Conservation (phyloP, 148 eudicot genomes). For the Agrostemma githago region DNA sequence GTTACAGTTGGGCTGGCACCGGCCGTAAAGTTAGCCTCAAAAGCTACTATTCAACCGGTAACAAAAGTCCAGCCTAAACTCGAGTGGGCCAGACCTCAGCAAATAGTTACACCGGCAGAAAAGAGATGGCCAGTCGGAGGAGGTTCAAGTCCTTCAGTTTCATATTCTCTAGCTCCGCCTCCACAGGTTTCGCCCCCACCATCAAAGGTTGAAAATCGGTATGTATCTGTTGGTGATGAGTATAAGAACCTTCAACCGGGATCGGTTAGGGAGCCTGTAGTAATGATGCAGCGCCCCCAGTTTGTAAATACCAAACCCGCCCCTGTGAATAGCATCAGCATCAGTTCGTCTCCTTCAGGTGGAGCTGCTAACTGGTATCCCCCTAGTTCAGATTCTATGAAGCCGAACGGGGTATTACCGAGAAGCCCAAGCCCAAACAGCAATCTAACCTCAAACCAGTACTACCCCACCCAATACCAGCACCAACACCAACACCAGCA, state of each 20-base stretch:
- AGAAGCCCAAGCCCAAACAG: slow-evolving; percentile 50
- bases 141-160: slow-evolving; percentile 49
- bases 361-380: slow-evolving; percentile 57
- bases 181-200: slow-evolving; percentile 58
- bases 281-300: slow-evolving; percentile 82
- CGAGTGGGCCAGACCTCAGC: slow-evolving; percentile 72
- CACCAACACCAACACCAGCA: slow-evolving; percentile 26
- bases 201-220: slow-evolving; percentile 51
- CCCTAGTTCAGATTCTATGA: slow-evolving; percentile 37
- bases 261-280: slow-evolving; percentile 66
- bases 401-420: slow-evolving; percentile 47
- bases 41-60: slow-evolving; percentile 40
- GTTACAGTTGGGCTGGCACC: slow-evolving; percentile 36
- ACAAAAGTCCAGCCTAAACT: slow-evolving; percentile 50
- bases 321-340: slow-evolving; percentile 49
- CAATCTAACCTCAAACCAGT: slow-evolving; percentile 44
- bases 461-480: slow-evolving; percentile 53
- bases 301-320: slow-evolving; percentile 49
- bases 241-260: slow-evolving; percentile 61
- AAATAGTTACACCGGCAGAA: slow-evolving; percentile 39
- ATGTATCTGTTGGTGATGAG: slow-evolving; percentile 44
- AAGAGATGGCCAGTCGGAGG: slow-evolving; percentile 62
- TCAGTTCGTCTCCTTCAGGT: slow-evolving; percentile 57
- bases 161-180: slow-evolving; percentile 57
- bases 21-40: slow-evolving; percentile 33